Conservation (phyloP, 805 yeast genomes). For the Kregervanrija pseudodelftensis region DNA sequence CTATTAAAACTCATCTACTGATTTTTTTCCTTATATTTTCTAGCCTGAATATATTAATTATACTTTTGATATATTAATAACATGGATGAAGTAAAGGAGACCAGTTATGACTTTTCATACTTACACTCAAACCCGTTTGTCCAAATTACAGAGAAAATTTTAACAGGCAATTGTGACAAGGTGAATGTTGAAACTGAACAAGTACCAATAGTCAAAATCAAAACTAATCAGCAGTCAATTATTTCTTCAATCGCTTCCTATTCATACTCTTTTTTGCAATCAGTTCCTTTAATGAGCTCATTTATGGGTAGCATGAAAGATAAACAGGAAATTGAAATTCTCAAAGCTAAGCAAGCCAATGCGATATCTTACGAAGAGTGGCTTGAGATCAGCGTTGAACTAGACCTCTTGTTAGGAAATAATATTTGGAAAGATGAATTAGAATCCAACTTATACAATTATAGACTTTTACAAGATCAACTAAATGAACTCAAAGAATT, state of each 20-base stretch:
- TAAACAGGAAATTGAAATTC: constrained; percentile 1
- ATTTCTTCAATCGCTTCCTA: too few species aligned
- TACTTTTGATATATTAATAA: background rate
- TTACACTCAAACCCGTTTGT: constrained; percentile 21
- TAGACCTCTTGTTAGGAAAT: constrained; percentile 61
- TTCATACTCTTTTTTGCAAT: too few species aligned
- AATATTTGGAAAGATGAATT: constrained; percentile 64
- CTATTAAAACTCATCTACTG: too few species aligned
- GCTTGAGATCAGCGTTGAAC: constrained; percentile 52
- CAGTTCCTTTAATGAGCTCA: too few species aligned
- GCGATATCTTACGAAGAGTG: constrained; percentile 51
- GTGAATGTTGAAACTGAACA: background rate
- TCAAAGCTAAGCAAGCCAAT: constrained; percentile 30
- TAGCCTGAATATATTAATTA: background rate
- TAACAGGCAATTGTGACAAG: constrained; percentile 2
- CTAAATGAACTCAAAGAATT: constrained; percentile 53
- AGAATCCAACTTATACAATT: constrained; percentile 68
- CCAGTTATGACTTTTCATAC: constrained; percentile 13
- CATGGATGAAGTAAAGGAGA: constrained; percentile 11
- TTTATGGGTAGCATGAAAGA: background rate
- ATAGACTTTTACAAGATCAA: constrained; percentile 45
- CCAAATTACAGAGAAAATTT: constrained; percentile 19
- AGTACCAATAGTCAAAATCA: background rate
- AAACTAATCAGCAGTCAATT: too few species aligned
- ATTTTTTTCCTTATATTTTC: too few species aligned